Evolutionary conservation across 2,329 filamentous ascomycete genomes (phyloP), one percentile per base, ranked within the genome.

Genomic region (Whalleya microplaca): DNA sequence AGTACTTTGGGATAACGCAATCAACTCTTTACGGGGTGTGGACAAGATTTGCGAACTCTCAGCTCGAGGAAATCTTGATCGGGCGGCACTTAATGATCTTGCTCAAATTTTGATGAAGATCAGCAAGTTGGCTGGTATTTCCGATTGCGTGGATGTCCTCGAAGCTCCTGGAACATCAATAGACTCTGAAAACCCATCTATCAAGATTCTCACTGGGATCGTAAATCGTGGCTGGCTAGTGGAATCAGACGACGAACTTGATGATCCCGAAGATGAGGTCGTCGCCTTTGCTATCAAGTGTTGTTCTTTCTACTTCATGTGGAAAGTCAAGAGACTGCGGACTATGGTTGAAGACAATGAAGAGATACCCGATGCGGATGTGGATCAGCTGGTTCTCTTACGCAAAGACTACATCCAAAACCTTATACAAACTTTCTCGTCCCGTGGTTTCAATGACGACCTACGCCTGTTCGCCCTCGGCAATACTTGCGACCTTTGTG

Each of bases 291-390:
- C 92, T 27, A 89, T 96, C 67, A 89, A 90, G 63, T 82, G 87
- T 1, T 81, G 89, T 48, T 82, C 92, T 45, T 92, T 96, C 75
- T 98, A 97, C 76, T 96, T 97, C 71, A 91, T 96, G 86, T 99
- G 95, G 95, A 94, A 95, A 70, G 83, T 89, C 20, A 84, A 85
- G 51, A 78, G 81, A 50, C 68, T 91, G 58, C 78, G 80, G 59
- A 77, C 80, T 51, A 73, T 82, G 16, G 72, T 91, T 37, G 75
- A 80, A 16, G 79, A 80, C 21, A 81, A 85, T 43, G 80, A 78
- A 3, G 81, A 76, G 50, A 73, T 91, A 52, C 68, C 84, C 1
- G 79, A 84, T 48, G 73, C 77, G 6, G 82, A 86, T 7, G 76
- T 92, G 27, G 84, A 89, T 64, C 74, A 82, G 20, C 76, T 89